A percentile compares a stretch with the other conserved stretches of the same genome.
Conservation (phyloP, 768 basidiomycete species). For the Russula olivacea region DNA sequence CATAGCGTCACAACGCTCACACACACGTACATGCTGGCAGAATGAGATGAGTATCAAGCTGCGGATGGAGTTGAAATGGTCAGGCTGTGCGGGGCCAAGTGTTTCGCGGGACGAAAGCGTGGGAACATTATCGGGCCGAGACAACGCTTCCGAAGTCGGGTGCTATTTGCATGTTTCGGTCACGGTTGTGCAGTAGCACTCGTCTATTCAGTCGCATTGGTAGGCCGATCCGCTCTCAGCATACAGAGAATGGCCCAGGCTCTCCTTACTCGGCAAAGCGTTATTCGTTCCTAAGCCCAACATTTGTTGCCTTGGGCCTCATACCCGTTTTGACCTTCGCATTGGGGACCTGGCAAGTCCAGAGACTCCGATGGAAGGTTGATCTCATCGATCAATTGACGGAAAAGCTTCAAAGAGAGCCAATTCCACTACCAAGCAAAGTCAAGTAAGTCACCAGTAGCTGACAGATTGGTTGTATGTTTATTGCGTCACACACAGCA, state of each 20-base stretch:
- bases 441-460: conserved; percentile 64
- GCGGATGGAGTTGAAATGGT: conserved; percentile 8
- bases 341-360: conserved; percentile 90
- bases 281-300: conserved; percentile 59
- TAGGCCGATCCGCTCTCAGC: conserved; percentile 12
- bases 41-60: conserved; percentile 1
- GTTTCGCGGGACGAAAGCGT: conserved; percentile 1
- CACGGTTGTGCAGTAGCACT: neutral
- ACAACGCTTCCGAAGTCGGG: neutral
- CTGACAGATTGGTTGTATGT: conserved; percentile 23
- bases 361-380: conserved; percentile 92
- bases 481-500: conserved; percentile 38
- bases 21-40: conserved; percentile 15
- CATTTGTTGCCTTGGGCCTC: conserved; percentile 69
- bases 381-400: conserved; percentile 90
- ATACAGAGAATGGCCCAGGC: conserved; percentile 4
- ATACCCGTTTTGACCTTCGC: conserved; percentile 89
- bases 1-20: neutral
- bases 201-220: conserved; percentile 6
- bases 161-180: conserved; percentile 3
- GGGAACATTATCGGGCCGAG: conserved; percentile 7
- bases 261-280: conserved; percentile 49
- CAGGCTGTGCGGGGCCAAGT: neutral
- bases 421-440: conserved; percentile 70
- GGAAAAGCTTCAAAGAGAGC: conserved; percentile 74